Evolutionary conservation across 148 eudicot genomes (phyloP).

Genomic region (Camellia japonica): DNA sequence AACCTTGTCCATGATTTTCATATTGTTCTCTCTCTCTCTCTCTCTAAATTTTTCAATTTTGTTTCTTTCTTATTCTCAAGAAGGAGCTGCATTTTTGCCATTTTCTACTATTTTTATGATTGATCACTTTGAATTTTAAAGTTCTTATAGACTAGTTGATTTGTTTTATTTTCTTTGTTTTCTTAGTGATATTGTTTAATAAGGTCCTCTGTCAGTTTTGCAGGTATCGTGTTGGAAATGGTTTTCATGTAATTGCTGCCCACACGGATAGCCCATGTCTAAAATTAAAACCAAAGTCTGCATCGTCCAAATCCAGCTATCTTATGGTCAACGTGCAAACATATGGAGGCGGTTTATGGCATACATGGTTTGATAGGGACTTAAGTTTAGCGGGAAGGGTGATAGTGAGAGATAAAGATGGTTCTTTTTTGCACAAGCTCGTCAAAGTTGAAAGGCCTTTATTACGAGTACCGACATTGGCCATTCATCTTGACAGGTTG

Average conservation of each 20-base stretch:
- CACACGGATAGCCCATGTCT: constrained; percentile 98
- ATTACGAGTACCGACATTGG: constrained; percentile 83
- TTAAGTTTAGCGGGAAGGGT: constrained; percentile 91
- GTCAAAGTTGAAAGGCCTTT: constrained; percentile 78
- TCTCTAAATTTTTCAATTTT: not conserved
- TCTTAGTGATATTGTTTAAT: constrained; percentile 10
- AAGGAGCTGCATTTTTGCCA: not conserved
- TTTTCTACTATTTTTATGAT: constrained; percentile 1
- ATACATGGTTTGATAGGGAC: constrained; percentile 98
- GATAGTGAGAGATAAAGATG: constrained; percentile 72
- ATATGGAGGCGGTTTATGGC: constrained; percentile 97
- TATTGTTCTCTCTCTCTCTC: not conserved
- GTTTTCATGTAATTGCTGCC: constrained; percentile 94
- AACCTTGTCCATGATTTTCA: too few species aligned
- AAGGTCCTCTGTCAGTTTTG: constrained; percentile 34
- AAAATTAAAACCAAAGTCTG: constrained; percentile 87
- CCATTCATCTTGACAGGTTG: constrained; percentile 94
- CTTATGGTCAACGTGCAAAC: constrained; percentile 95
- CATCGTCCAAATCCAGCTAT: constrained; percentile 84
- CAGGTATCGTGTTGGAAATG: constrained; percentile 78
- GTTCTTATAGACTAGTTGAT: not conserved
- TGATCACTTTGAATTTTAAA: not conserved
- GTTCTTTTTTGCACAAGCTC: constrained; percentile 74
- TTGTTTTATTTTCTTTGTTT: not conserved
- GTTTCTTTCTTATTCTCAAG: not conserved